phyloP scores from a whole-genome alignment of 208 protist genomes.

The Crithidia thermophila region DNA sequence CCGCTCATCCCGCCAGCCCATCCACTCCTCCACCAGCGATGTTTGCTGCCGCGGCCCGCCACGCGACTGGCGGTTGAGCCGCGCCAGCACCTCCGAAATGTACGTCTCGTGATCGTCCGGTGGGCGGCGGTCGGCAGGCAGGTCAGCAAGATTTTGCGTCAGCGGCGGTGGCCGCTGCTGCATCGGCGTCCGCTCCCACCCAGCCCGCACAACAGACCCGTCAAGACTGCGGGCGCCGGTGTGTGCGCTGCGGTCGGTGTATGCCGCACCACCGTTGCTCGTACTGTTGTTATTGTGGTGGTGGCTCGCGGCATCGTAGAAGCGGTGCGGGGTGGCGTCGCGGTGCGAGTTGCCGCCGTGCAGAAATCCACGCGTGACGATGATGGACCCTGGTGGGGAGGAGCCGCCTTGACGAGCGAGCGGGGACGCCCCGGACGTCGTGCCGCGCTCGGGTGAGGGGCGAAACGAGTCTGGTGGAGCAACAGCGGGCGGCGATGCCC shows the following conservation, averaged over 20 bases:
- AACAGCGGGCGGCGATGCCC: too few relatives aligned
- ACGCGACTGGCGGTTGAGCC: conserved; percentile 31
- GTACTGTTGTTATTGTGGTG: too few relatives aligned
- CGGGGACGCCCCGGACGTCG: neutral
- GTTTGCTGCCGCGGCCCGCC: conserved; percentile 23
- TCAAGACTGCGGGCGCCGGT: conserved; percentile 3
- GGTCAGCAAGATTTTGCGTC: conserved; percentile 25
- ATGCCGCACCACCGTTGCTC: too few relatives aligned
- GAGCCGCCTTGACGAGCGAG: neutral
- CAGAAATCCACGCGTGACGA: neutral
- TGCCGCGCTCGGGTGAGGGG: neutral
- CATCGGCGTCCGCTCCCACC: conserved; percentile 25
- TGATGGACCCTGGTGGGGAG: conserved; percentile 3
- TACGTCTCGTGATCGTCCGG: conserved; percentile 46
- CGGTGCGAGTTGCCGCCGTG: neutral
- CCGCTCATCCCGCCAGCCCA: conserved; percentile 51
- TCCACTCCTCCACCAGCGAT: conserved; percentile 77
- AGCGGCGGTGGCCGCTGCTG: conserved; percentile 24
- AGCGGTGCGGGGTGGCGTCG: conserved; percentile 22
- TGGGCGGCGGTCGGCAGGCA: conserved; percentile 20
- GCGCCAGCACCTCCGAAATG: conserved; percentile 43
- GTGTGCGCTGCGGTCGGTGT: conserved; percentile 2
- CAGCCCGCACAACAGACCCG: conserved; percentile 1
- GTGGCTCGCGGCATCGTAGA: neutral
- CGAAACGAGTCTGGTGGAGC: neutral